phyloP scores from a whole-genome alignment of 352 stramenopile genomes.

The Phytophthora colocasiae region DNA sequence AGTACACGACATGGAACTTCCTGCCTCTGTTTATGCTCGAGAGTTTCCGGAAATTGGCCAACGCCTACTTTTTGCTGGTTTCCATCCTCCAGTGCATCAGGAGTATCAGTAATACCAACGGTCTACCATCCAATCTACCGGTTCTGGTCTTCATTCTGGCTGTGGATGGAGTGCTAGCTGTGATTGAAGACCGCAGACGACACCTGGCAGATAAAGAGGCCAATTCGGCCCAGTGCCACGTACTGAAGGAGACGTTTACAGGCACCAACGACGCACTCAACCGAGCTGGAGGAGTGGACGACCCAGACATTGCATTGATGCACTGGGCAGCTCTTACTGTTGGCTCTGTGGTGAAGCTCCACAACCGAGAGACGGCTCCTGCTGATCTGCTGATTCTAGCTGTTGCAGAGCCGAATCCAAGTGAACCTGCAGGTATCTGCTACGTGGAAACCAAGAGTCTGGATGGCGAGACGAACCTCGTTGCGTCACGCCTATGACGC shows the following conservation, averaged over 20 bases:
- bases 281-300: conserved; percentile 34
- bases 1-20: conserved; percentile 92
- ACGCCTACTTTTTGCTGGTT: conserved; percentile 94
- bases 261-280: conserved; percentile 37
- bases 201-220: conserved; percentile 84
- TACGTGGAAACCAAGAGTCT: conserved; percentile 91
- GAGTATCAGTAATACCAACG: conserved; percentile 85
- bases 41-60: conserved; percentile 87
- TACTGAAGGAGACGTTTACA: conserved; percentile 61
- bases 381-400: conserved; percentile 88
- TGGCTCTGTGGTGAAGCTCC: conserved; percentile 82
- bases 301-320: conserved; percentile 59
- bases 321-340: conserved; percentile 83
- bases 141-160: conserved; percentile 91
- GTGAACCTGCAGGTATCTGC: conserved; percentile 73
- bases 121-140: conserved; percentile 80
- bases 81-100: conserved; percentile 84
- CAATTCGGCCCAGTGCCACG: conserved; percentile 76
- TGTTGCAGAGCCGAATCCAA: conserved; percentile 71
- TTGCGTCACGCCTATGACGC: conserved; percentile 72
- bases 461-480: conserved; percentile 91
- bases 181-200: conserved; percentile 85
- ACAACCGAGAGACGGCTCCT: conserved; percentile 80
- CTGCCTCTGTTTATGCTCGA: conserved; percentile 91
- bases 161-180: conserved; percentile 85